Conservation (phyloP, 2,329 filamentous ascomycete genomes). For the Penicillium sp. region DNA sequence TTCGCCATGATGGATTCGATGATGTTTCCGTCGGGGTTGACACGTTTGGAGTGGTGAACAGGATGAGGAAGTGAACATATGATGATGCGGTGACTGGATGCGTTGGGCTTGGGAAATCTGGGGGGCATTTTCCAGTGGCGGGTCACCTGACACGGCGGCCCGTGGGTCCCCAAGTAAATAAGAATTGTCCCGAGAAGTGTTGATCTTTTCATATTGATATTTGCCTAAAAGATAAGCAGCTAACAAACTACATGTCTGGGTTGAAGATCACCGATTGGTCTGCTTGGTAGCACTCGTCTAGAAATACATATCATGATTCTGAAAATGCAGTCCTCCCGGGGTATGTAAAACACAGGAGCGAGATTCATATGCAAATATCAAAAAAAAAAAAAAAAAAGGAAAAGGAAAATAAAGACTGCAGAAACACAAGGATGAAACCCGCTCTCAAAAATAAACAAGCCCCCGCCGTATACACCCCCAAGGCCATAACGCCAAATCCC, state of each 20-base stretch:
- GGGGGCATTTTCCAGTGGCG: not conserved
- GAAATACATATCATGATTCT: slow-evolving; percentile 9
- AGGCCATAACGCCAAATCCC: not conserved
- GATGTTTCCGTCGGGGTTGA: slow-evolving; percentile 5
- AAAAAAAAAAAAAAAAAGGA: not conserved
- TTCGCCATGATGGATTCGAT: slow-evolving; percentile 32
- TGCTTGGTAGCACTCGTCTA: slow-evolving; percentile 2
- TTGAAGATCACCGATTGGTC: not conserved
- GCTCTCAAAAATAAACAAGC: not conserved
- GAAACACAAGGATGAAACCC: not conserved
- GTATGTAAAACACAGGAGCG: slow-evolving; percentile 1
- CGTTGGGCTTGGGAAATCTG: not conserved
- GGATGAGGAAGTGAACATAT: not conserved
- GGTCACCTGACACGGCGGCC: slow-evolving; percentile 11
- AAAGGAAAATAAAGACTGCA: not conserved
- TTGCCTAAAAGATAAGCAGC: no score
- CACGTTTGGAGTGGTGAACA: slow-evolving; percentile 1
- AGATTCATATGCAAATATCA: slow-evolving; percentile 3
- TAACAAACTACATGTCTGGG: not conserved
- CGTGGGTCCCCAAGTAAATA: not conserved
- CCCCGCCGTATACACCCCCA: slow-evolving; percentile 5
- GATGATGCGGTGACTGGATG: not conserved
- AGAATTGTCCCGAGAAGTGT: not conserved
- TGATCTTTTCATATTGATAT: no score
- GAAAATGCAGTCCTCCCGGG: slow-evolving; percentile 3